A percentile compares a stretch with the other conserved stretches of the same genome.
Evolutionary conservation across 805 yeast species (phyloP).

Genomic region (Priceomyces medius): DNA sequence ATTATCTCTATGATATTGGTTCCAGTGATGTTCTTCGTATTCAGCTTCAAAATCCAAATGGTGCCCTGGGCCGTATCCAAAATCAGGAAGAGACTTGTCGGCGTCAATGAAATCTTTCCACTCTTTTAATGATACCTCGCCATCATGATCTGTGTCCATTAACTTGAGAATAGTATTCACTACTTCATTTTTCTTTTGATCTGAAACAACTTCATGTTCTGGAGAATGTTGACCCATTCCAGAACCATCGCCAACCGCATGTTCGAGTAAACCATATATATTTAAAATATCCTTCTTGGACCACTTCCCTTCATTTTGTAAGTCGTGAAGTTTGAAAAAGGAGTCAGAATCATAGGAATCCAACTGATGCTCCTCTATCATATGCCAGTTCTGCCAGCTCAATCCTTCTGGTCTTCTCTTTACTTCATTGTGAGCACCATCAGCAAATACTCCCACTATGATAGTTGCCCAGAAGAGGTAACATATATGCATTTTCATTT

Average conservation of each 20-base stretch:
- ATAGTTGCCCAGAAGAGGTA: background rate
- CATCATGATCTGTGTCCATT: constrained; percentile 67
- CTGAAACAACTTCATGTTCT: constrained; percentile 52
- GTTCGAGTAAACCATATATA: constrained; percentile 76
- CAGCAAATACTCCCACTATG: background rate
- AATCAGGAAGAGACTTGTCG: constrained; percentile 83
- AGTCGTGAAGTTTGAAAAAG: constrained; percentile 81
- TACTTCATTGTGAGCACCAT: constrained; percentile 9
- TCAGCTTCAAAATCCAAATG: constrained; percentile 92
- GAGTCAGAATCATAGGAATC: constrained; percentile 70
- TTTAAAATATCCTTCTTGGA: constrained; percentile 65
- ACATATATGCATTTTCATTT: too few relatives aligned
- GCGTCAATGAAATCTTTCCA: constrained; percentile 58
- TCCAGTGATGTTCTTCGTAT: constrained; percentile 95
- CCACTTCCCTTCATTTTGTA: constrained; percentile 56
- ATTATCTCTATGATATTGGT: constrained; percentile 65
- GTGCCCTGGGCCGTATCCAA: constrained; percentile 92
- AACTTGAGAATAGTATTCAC: constrained; percentile 52
- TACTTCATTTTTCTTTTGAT: constrained; percentile 55
- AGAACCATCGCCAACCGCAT: constrained; percentile 81
- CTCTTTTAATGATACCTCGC: constrained; percentile 62
- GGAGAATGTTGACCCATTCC: constrained; percentile 70
- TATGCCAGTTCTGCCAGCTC: constrained; percentile 85
- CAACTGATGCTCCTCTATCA: constrained; percentile 82
- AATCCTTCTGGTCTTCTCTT: constrained; percentile 45